Conservation (phyloP, 2,329 filamentous ascomycete species). For the Rosellinia necatrix region DNA sequence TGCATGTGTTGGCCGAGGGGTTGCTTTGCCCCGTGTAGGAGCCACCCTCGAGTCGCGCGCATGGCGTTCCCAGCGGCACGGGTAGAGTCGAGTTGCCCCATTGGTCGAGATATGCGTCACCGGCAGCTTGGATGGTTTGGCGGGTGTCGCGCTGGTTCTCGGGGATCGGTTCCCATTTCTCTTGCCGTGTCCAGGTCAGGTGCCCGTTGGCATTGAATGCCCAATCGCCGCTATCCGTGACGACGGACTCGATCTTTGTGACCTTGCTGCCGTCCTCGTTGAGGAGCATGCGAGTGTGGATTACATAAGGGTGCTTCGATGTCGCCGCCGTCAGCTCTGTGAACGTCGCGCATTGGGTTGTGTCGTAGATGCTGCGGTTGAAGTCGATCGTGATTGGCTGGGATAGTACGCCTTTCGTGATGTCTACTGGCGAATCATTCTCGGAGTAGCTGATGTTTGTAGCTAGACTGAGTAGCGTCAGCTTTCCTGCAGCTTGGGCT, state of each 20-base stretch:
- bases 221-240: conserved; percentile 41
- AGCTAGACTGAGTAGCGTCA: conserved; percentile 20
- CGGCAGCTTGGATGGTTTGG: conserved; percentile 38
- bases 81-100: conserved; percentile 35
- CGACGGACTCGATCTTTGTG: conserved; percentile 38
- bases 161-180: conserved; percentile 41
- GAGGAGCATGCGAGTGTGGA: conserved; percentile 40
- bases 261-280: conserved; percentile 30
- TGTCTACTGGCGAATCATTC: conserved; percentile 38
- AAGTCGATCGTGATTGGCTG: conserved; percentile 42
- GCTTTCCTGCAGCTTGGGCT: conserved; percentile 32
- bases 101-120: conserved; percentile 40
- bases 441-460: conserved; percentile 38
- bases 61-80: conserved; percentile 40
- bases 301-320: conserved; percentile 41
- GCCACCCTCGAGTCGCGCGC: conserved; percentile 40
- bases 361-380: conserved; percentile 44
- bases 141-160: conserved; percentile 35
- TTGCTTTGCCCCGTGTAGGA: conserved; percentile 33
- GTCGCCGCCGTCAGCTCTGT: conserved; percentile 47
- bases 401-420: conserved; percentile 36
- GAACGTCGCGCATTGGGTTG: conserved; percentile 45
- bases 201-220: conserved; percentile 40
- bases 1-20: conserved; percentile 35
- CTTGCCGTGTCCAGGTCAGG: conserved; percentile 36